Percentiles rank a stretch among this genome's conserved stretches.
phyloP scores from a whole-genome alignment of 2,329 filamentous ascomycete genomes.

The Cadophora malorum region DNA sequence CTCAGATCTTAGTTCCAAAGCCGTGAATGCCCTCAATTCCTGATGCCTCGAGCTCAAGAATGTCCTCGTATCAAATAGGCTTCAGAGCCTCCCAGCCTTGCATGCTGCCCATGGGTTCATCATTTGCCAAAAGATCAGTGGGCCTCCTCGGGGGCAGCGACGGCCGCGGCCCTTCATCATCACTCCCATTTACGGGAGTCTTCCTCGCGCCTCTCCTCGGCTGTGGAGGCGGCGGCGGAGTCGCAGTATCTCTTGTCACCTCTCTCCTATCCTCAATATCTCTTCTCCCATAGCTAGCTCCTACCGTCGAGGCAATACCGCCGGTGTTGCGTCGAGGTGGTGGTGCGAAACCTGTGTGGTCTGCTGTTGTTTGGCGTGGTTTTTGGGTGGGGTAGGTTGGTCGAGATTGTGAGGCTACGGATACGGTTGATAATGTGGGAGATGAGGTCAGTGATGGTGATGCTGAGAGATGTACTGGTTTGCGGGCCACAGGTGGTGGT shows the following conservation, averaged over 20 bases:
- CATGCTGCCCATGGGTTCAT: constrained; percentile 33
- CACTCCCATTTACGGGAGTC: constrained; percentile 7
- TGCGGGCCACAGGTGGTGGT: constrained; percentile 44
- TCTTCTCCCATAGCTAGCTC: constrained; percentile 22
- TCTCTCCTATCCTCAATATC: constrained; percentile 27
- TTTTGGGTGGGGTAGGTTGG: constrained; percentile 25
- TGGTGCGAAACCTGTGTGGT: constrained; percentile 36
- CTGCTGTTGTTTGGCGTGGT: constrained; percentile 25
- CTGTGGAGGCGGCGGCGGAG: constrained; percentile 40
- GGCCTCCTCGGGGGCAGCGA: constrained; percentile 40
- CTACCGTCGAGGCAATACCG: constrained; percentile 16
- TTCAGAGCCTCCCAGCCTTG: constrained; percentile 42
- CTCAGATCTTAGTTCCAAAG: not conserved
- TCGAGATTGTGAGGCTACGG: constrained; percentile 28
- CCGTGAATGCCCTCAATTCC: constrained; percentile 11
- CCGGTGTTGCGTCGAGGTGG: constrained; percentile 37
- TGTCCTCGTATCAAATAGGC: constrained; percentile 29
- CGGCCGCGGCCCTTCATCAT: constrained; percentile 37
- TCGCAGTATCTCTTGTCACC: constrained; percentile 12
- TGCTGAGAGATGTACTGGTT: constrained; percentile 44
- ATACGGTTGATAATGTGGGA: constrained; percentile 32
- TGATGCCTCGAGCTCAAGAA: constrained; percentile 11
- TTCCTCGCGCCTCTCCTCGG: constrained; percentile 34
- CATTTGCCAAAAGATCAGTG: constrained; percentile 40
- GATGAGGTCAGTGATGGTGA: constrained; percentile 34